Percentiles rank a stretch among this genome's conserved stretches.
These are phyloP conservation scores for Ogataea pignaliae DNA, from an alignment of 805 yeast genomes.

Conservation along the genomic window DNA sequence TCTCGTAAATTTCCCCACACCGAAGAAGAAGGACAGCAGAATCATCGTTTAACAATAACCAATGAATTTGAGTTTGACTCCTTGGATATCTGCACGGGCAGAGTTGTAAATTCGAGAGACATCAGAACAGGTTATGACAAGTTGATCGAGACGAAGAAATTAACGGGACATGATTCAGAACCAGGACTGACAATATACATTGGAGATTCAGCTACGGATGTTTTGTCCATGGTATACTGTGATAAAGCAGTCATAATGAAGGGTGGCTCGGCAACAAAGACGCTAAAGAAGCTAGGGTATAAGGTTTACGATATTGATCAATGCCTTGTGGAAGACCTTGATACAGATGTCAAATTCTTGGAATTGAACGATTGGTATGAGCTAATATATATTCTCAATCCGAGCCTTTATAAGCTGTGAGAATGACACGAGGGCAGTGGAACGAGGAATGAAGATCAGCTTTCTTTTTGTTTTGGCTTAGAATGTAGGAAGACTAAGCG, in stretches of 20 bases:
- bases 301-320: constrained; percentile 17
- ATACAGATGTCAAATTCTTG: constrained; percentile 11
- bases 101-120: constrained; percentile 13
- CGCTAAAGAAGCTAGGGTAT: constrained; percentile 22
- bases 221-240: constrained; percentile 44
- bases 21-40: background rate
- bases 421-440: background rate
- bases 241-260: constrained; percentile 44
- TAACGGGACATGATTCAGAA: constrained; percentile 6
- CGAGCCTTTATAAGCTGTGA: constrained; percentile 8
- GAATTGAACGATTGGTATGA: constrained; percentile 19
- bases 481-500: background rate
- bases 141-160: constrained; percentile 22
- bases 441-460: background rate
- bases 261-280: constrained; percentile 32
- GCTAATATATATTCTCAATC: constrained; percentile 8
- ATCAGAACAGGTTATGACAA: constrained; percentile 57
- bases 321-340: background rate
- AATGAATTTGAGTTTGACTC: constrained; percentile 46
- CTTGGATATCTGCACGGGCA: constrained; percentile 22
- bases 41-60: constrained; percentile 27
- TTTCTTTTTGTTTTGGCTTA: background rate
- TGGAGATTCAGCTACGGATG: constrained; percentile 64
- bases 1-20: constrained; percentile 14
- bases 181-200: constrained; percentile 35